Percentiles rank a stretch among this genome's conserved stretches.
Conservation (phyloP, 345 rosid species). For the Eutrema heterophyllum region DNA sequence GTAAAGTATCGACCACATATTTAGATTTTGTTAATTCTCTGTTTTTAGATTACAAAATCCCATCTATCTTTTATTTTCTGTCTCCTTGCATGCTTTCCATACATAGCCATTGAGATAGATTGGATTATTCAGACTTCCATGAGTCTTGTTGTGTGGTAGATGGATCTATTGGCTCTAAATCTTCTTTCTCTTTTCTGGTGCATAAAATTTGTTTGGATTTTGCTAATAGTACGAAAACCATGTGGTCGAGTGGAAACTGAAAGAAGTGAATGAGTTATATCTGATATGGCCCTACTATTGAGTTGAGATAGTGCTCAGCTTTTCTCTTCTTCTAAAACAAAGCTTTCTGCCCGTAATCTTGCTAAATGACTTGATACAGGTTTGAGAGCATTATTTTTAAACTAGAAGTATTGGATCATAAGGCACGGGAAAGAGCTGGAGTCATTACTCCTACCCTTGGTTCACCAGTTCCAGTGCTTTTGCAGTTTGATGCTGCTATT, state of each 20-base stretch:
- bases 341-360: not conserved
- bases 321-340: not conserved
- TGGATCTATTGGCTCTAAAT: not conserved
- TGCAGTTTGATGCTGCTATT: slow-evolving; percentile 73
- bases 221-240: not conserved
- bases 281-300: not conserved
- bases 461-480: slow-evolving; percentile 66
- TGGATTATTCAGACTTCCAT: not conserved
- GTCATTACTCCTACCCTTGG: slow-evolving; percentile 73
- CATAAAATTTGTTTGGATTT: not conserved
- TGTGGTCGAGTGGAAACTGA: not conserved
- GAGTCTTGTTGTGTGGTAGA: not conserved
- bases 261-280: not conserved
- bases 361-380: slow-evolving; percentile 37
- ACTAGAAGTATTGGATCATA: slow-evolving; percentile 92
- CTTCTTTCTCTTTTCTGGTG: not conserved
- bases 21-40: not conserved
- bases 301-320: slow-evolving; percentile 9
- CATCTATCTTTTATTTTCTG: not conserved
- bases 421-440: slow-evolving; percentile 93
- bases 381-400: slow-evolving; percentile 72
- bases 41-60: not conserved
- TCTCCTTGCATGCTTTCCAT: not conserved
- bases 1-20: slow-evolving; percentile 32
- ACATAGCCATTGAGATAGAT: not conserved